Evolutionary conservation across 306 rosid genomes (phyloP), one percentile per base, ranked within the genome.

Genomic region (apple (Malus domestica)): DNA sequence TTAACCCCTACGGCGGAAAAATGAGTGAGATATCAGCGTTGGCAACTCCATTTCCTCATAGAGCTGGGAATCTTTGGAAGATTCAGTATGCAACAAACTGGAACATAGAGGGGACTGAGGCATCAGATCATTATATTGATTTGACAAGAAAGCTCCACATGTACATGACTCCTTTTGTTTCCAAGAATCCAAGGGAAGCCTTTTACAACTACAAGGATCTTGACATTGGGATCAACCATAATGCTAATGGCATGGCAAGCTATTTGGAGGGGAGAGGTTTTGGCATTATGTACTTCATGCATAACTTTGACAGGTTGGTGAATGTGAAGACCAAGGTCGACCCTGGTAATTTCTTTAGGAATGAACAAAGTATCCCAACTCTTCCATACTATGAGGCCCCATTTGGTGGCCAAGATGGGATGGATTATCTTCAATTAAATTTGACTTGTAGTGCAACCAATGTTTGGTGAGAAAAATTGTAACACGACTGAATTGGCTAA

Each of bases 331-430:
- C 85, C 7, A 57, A 1, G 51, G 79, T 77, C 38, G 81, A 81
- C 67, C 81, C 85, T 35, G 61, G 20, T 3, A 81, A 77, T 25
- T 81, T 81, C 45, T 81, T 81, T 65, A 72, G 59, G 67, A 35
- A 81, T 6, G 67, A 81, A 44, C 85, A 81, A 45, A 77, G 85
- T 69, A 72, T 77, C 9, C 85, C 85, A 20, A 15, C 81, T 58
- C 38, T 33, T 33, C 38, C 38, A 33, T 6, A 33, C 38, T 1
- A 5, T 33, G 35, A 33, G 35, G 6, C 0, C 35, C 1, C 35
- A 33, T 33, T 32, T 32, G 33, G 6, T 33, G 35, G 35, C 6
- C 35, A 33, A 33, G 35, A 33, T 1, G 35, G 6, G 35, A 33
- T 33, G 35, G 35, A 4, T 33, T 33, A 33, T 33, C 35, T 33